These are phyloP conservation scores for Claviceps monticola DNA, from an alignment of 2,329 filamentous ascomycete genomes.

Conservation along the genomic window DNA sequence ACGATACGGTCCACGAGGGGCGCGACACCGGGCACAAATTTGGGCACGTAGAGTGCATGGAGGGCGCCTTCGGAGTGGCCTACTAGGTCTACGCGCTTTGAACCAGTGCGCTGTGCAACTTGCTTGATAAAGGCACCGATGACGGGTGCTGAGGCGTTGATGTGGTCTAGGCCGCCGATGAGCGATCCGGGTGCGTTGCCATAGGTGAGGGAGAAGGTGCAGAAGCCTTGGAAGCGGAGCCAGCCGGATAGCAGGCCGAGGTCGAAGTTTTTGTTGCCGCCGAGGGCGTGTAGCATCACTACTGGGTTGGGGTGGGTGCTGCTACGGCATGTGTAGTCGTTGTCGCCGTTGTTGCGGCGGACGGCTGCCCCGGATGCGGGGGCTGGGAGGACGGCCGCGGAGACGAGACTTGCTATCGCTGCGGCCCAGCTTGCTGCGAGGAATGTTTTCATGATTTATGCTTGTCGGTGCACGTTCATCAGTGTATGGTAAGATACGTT, in stretches of 20 bases:
- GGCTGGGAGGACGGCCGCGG: not conserved
- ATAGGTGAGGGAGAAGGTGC: constrained; percentile 12
- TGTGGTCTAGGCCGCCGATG: constrained; percentile 10
- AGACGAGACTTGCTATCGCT: not conserved
- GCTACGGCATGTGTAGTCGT: constrained; percentile 1
- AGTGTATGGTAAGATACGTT: too few relatives aligned
- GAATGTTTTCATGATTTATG: too few relatives aligned
- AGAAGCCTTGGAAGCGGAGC: constrained; percentile 8
- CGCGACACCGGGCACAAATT: constrained; percentile 6
- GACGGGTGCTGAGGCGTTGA: constrained; percentile 8
- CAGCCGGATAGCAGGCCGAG: constrained; percentile 9
- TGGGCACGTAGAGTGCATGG: constrained; percentile 11
- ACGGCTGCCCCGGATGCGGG: too few relatives aligned
- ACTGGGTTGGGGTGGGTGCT: constrained; percentile 8
- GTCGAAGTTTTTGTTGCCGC: constrained; percentile 8
- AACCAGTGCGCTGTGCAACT: constrained; percentile 8
- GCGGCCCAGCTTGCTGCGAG: too few relatives aligned
- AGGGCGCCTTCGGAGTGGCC: constrained; percentile 13
- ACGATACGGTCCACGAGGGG: constrained; percentile 9
- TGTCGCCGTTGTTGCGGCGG: not conserved
- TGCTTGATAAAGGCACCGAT: constrained; percentile 9
- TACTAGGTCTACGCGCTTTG: constrained; percentile 11
- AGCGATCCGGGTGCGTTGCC: constrained; percentile 4
- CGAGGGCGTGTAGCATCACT: constrained; percentile 12
- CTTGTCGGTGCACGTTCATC: too few relatives aligned